Conservation (phyloP, 2,329 filamentous ascomycete genomes). For the Sordariomycetes sp. region DNA sequence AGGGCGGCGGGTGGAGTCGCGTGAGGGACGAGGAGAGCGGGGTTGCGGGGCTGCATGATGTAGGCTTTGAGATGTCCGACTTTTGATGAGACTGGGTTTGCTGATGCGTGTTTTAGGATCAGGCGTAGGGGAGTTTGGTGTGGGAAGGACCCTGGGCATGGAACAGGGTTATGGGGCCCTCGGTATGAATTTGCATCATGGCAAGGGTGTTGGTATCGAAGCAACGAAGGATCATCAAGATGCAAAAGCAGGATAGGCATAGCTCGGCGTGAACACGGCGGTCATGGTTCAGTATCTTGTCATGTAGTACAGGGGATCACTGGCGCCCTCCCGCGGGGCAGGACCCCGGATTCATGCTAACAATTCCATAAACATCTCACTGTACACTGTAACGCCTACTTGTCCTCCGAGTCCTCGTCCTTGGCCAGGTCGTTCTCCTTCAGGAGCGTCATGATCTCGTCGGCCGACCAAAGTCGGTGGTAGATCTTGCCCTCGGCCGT, state of each 20-base stretch:
- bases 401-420: slow-evolving; percentile 62
- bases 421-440: slow-evolving; percentile 95
- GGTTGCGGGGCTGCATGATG: slow-evolving; percentile 17
- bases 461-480: slow-evolving; percentile 92
- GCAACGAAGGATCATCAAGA: neutral
- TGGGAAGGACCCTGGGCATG: neutral
- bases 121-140: neutral
- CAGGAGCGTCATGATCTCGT: slow-evolving; percentile 88
- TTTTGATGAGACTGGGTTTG: neutral
- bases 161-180: no score
- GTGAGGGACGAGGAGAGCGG: slow-evolving; percentile 45
- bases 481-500: slow-evolving; percentile 95
- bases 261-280: neutral
- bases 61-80: slow-evolving; percentile 23
- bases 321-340: neutral
- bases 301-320: slow-evolving; percentile 3
- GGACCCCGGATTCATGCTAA: neutral
- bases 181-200: neutral
- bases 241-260: neutral
- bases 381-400: slow-evolving; percentile 23
- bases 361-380: neutral
- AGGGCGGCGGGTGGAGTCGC: slow-evolving; percentile 23
- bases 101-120: slow-evolving; percentile 1
- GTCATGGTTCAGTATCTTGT: slow-evolving; percentile 3
- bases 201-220: neutral